A percentile compares a stretch with the other conserved stretches of the same genome.
Conservation (phyloP, 345 rosid genomes). For the Barbarea vulgaris region DNA sequence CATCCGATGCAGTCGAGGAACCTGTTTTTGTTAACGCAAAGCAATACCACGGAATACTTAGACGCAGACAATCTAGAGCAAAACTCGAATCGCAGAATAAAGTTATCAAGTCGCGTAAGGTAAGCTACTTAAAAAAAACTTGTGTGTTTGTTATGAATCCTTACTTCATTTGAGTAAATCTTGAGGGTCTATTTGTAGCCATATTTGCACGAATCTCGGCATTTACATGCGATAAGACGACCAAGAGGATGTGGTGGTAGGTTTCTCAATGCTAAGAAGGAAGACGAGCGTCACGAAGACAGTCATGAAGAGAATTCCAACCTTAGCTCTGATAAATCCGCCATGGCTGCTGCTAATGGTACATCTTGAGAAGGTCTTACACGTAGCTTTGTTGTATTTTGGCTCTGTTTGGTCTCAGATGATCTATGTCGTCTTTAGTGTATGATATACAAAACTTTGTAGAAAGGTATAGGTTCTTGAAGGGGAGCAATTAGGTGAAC, state of each 20-base stretch:
- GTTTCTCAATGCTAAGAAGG: slow-evolving; percentile 75
- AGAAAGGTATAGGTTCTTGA: slow-evolving; percentile 24
- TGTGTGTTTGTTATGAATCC: background rate
- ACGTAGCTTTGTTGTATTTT: slow-evolving; percentile 21
- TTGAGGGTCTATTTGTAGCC: slow-evolving; percentile 58
- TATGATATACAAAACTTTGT: slow-evolving; percentile 28
- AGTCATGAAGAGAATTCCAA: slow-evolving; percentile 53
- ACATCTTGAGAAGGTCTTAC: slow-evolving; percentile 41
- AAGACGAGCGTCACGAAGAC: slow-evolving; percentile 48
- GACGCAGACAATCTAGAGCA: slow-evolving; percentile 95
- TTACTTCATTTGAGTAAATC: slow-evolving; percentile 4
- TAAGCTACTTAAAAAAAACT: background rate
- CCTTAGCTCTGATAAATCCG: slow-evolving; percentile 55
- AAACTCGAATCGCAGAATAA: slow-evolving; percentile 86
- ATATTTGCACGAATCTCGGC: slow-evolving; percentile 96
- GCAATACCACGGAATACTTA: slow-evolving; percentile 93
- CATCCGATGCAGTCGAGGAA: slow-evolving; percentile 91
- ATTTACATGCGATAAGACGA: slow-evolving; percentile 88
- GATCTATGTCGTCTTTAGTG: slow-evolving; percentile 19
- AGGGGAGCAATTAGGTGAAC: slow-evolving; percentile 26
- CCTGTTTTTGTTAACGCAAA: slow-evolving; percentile 99
- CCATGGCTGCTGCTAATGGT: slow-evolving; percentile 50
- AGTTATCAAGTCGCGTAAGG: slow-evolving; percentile 77
- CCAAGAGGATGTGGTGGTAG: slow-evolving; percentile 98
- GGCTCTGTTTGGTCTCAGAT: slow-evolving; percentile 16